Evolutionary conservation across 257 asterid species (phyloP).

Genomic region (Agastache rugosa): DNA sequence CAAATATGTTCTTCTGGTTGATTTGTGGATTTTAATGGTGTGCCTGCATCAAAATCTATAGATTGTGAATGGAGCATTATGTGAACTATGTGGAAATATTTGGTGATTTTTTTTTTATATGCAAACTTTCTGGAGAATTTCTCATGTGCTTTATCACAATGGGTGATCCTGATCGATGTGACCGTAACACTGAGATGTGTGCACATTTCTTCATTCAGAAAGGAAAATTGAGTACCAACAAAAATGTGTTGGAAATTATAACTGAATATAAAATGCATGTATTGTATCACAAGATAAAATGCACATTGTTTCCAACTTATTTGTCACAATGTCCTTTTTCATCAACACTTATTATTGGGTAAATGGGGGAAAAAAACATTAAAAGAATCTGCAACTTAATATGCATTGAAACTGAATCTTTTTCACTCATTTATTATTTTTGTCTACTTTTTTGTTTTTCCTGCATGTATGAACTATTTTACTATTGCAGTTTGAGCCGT

Average conservation of each 20-base stretch:
- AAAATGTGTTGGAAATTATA: not conserved
- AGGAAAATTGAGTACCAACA: too few species aligned
- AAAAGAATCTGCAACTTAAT: not conserved
- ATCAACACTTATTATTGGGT: slow-evolving; percentile 1
- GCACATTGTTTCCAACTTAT: not conserved
- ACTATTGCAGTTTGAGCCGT: not conserved
- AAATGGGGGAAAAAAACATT: not conserved
- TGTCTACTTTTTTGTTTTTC: not conserved
- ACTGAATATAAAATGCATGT: not conserved
- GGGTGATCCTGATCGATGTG: too few species aligned
- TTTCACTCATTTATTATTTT: not conserved
- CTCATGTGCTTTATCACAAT: not conserved
- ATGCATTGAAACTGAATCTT: not conserved
- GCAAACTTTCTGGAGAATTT: slow-evolving; percentile 9
- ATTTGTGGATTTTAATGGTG: slow-evolving; percentile 13
- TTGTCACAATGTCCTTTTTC: not conserved
- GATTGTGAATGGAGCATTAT: not conserved
- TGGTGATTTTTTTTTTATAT: slow-evolving; percentile 1
- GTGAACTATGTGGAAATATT: slow-evolving; percentile 7
- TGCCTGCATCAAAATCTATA: slow-evolving; percentile 12
- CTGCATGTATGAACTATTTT: not conserved
- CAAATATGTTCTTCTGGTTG: not conserved
- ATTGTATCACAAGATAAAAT: not conserved
- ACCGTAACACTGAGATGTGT: not conserved
- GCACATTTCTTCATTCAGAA: not conserved